Evolutionary conservation across 345 rosid genomes (phyloP).

Genomic region (Rhizophora mangle): DNA sequence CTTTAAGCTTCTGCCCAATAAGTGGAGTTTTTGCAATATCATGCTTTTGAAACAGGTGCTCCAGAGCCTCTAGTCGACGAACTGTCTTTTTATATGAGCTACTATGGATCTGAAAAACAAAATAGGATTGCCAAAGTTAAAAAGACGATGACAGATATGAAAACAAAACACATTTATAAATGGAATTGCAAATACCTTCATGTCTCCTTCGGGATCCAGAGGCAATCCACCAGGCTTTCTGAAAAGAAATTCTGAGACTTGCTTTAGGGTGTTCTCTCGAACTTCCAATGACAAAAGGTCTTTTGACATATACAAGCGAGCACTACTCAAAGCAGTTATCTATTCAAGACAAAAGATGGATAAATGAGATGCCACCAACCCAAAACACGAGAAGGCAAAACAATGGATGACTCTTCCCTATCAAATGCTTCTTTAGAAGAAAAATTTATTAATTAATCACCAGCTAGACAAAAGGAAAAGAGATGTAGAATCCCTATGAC

Average conservation of each 20-base stretch:
- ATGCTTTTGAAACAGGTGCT: slow-evolving; percentile 79
- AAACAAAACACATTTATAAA: neutral
- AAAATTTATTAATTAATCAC: neutral
- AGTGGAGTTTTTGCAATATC: slow-evolving; percentile 88
- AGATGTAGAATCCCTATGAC: no score
- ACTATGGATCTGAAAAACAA: slow-evolving; percentile 57
- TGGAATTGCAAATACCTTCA: slow-evolving; percentile 50
- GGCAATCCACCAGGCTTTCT: slow-evolving; percentile 73
- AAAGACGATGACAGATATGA: slow-evolving; percentile 2
- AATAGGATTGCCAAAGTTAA: slow-evolving; percentile 1
- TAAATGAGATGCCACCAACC: neutral
- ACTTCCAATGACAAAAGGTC: slow-evolving; percentile 84
- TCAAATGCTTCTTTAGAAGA: neutral
- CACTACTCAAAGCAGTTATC: slow-evolving; percentile 76
- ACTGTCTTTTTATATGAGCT: slow-evolving; percentile 71
- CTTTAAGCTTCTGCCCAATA: slow-evolving; percentile 70
- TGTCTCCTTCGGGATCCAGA: slow-evolving; percentile 80
- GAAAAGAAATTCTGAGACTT: slow-evolving; percentile 70
- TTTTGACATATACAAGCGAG: slow-evolving; percentile 65
- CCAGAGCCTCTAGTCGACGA: slow-evolving; percentile 81
- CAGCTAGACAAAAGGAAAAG: neutral
- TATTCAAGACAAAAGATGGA: slow-evolving; percentile 36
- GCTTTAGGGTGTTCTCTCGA: slow-evolving; percentile 86
- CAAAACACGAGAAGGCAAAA: neutral
- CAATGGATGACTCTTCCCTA: neutral